A percentile compares a stretch with the other conserved stretches of the same genome.
phyloP scores from a whole-genome alignment of 768 basidiomycete species.

The Lactifluus volemus region DNA sequence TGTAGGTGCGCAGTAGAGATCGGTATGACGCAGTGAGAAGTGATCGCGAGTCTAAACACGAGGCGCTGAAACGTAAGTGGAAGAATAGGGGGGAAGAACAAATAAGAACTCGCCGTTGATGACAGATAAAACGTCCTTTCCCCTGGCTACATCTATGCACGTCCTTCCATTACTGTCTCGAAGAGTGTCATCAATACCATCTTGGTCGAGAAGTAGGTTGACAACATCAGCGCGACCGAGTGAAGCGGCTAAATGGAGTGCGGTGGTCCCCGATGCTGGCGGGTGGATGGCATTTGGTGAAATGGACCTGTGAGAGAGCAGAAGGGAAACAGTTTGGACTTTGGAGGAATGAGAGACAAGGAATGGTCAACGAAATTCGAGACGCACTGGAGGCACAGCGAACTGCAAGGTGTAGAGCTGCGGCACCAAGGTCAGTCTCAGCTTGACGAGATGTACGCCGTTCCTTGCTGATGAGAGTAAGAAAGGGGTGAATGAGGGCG shows the following conservation, averaged over 20 bases:
- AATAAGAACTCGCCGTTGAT: slow-evolving; percentile 52
- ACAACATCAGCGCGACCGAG: slow-evolving; percentile 69
- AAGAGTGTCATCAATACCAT: slow-evolving; percentile 69
- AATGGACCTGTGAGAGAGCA: slow-evolving; percentile 66
- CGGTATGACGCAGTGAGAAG: slow-evolving; percentile 69
- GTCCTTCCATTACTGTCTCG: slow-evolving; percentile 59
- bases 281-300: slow-evolving; percentile 75
- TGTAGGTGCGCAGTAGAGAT: slow-evolving; percentile 63
- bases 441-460: slow-evolving; percentile 40
- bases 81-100: neutral
- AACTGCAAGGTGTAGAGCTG: slow-evolving; percentile 75
- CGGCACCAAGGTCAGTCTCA: slow-evolving; percentile 57
- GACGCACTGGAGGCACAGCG: slow-evolving; percentile 63
- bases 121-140: slow-evolving; percentile 52
- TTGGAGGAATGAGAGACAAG: neutral
- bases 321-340: slow-evolving; percentile 60
- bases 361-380: slow-evolving; percentile 4
- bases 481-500: slow-evolving; percentile 69
- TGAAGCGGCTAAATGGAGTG: slow-evolving; percentile 66
- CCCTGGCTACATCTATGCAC: slow-evolving; percentile 62
- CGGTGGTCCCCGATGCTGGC: slow-evolving; percentile 59
- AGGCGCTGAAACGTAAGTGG: neutral
- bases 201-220: slow-evolving; percentile 67
- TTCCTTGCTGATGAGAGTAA: slow-evolving; percentile 67
- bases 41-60: slow-evolving; percentile 56